phyloP scores from a whole-genome alignment of 768 basidiomycete species.

The Pleurotus platypus region DNA sequence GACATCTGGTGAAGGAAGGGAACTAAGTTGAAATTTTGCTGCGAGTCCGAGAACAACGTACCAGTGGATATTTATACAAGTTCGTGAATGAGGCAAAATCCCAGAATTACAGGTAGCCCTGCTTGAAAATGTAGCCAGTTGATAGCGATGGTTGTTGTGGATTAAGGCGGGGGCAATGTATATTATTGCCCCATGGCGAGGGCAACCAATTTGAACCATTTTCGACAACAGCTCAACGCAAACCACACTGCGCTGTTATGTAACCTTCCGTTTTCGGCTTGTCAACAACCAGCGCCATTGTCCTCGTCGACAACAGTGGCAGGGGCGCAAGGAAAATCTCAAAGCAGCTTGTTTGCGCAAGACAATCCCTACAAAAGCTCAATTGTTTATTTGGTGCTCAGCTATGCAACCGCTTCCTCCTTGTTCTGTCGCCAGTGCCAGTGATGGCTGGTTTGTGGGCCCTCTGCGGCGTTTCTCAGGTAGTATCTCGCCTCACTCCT shows the following conservation, averaged over 20 bases:
- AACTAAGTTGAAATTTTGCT: background rate
- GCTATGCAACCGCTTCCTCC: background rate
- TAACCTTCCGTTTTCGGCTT: background rate
- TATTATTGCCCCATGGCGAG: conserved; percentile 6
- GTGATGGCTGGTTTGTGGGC: background rate
- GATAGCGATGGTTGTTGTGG: background rate
- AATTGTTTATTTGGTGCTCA: background rate
- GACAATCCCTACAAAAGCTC: background rate
- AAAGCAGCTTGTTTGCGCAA: background rate
- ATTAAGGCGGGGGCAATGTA: conserved; percentile 3
- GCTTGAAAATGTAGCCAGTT: background rate
- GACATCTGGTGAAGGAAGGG: background rate
- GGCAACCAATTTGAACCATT: background rate
- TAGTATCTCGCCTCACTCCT: background rate
- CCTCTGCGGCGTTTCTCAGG: background rate
- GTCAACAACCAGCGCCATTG: background rate
- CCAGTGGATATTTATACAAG: background rate
- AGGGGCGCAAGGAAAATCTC: background rate
- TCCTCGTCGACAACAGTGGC: background rate
- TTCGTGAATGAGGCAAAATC: background rate
- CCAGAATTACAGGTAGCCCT: background rate
- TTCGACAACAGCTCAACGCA: background rate
- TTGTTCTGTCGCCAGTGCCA: background rate
- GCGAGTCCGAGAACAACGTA: background rate
- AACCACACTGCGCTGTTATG: background rate